These are phyloP conservation scores for Echinochloa phyllopogon DNA, from an alignment of 176 grass and related monocot genomes.

Conservation along the genomic window DNA sequence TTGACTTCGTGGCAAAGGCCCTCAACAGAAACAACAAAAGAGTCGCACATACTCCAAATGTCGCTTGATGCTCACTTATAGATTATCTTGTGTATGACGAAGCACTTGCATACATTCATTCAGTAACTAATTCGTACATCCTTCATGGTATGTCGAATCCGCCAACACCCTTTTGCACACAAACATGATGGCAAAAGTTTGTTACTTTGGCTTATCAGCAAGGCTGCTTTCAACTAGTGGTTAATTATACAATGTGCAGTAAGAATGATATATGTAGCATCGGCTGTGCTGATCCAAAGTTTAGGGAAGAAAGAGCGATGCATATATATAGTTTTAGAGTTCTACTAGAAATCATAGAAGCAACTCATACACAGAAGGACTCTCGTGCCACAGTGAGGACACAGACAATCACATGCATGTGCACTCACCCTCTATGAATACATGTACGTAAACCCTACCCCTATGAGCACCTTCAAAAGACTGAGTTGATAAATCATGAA, in stretches of 20 bases:
- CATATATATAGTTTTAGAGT: not conserved
- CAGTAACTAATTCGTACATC: not conserved
- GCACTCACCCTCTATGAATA: too few species aligned
- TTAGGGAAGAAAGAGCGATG: not conserved
- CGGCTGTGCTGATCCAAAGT: not conserved
- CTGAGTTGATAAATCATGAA: too few species aligned
- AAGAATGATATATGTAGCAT: not conserved
- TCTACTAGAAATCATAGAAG: too few species aligned
- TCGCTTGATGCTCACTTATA: not conserved
- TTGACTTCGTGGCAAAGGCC: too few species aligned
- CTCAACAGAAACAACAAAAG: too few species aligned
- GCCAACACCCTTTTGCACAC: not conserved
- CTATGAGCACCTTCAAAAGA: too few species aligned
- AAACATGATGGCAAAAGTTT: not conserved
- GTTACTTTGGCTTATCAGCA: not conserved
- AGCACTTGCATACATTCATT: not conserved
- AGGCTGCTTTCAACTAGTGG: not conserved
- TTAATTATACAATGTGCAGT: not conserved
- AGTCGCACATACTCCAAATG: too few species aligned
- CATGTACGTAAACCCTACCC: too few species aligned
- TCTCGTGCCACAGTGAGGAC: too few species aligned
- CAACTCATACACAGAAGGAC: too few species aligned
- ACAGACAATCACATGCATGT: too few species aligned
- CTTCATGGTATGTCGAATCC: not conserved
- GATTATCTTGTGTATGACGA: not conserved